Evolutionary conservation across 495 filamentous ascomycete species (phyloP), one percentile per base, ranked within the genome.

Genomic region (Aspergillus indologenus): DNA sequence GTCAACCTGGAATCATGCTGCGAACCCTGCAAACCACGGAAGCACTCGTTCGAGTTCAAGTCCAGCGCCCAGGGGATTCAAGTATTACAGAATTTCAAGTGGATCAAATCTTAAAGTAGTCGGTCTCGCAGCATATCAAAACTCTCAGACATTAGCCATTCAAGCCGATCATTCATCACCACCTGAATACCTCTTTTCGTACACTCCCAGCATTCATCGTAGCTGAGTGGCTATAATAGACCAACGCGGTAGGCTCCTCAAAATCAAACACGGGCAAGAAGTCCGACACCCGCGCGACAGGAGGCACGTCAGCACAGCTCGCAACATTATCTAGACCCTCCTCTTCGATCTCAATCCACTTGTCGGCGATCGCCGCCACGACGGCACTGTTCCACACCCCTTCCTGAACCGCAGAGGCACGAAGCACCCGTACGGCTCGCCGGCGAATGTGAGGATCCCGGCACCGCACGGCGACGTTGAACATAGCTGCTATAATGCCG

Each of bases 341-440:
- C 24, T 51, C 48, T 19, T 51, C 48, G 18, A 51, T 51, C 48
- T 51, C 48, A 14, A 51, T 51, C 48, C 48, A 51, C 15, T 51
- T 51, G 2, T 51, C 48, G 0, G 48, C 48, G 1, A 51, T 26
- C 3, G 48, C 48, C 17, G 48, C 48, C 23, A 31, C 48, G 0
- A 51, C 48, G 1, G 12, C 48, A 18, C 48, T 51, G 12, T 51
- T 31, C 48, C 48, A 51, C 3, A 51, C 24, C 0, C 48, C 48
- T 14, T 51, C 48, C 15, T 31, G 48, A 14, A 31, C 23, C 15
- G 48, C 48, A 6, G 48, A 31, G 1, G 48, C 48, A 5, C 48
- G 48, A 12, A 51, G 48, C 24, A 51, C 48, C 3, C 12, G 0
- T 0, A 51, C 48, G 3, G 48, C 48, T 6, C 48, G 48, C 1